phyloP scores from a whole-genome alignment of 2,329 filamentous ascomycete species.

The Cordyceps tenuipes region DNA sequence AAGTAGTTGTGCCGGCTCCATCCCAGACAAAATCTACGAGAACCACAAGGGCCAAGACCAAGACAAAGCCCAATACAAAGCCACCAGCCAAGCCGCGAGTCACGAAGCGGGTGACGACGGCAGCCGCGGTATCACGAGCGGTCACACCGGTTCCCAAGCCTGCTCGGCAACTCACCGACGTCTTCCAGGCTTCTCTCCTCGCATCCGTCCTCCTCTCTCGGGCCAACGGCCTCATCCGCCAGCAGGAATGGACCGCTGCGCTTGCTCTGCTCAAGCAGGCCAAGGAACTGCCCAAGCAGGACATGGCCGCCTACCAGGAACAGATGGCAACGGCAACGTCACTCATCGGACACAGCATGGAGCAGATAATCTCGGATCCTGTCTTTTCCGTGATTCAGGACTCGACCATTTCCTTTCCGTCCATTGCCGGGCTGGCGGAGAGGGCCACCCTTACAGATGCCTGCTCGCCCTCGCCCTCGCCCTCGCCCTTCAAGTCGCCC shows the following conservation, averaged over 20 bases:
- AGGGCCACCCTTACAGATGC: constrained; percentile 30
- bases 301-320: constrained; percentile 35
- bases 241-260: constrained; percentile 51
- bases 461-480: too few relatives aligned
- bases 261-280: constrained; percentile 45
- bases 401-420: constrained; percentile 81
- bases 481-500: constrained; percentile 30
- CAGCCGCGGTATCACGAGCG: constrained; percentile 16
- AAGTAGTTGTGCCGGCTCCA: constrained; percentile 14
- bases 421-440: constrained; percentile 43
- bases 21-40: constrained; percentile 5
- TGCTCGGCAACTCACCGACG: constrained; percentile 21
- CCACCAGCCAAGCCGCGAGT: constrained; percentile 7
- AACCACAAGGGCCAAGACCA: constrained; percentile 12
- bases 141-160: constrained; percentile 17
- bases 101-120: constrained; percentile 7
- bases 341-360: constrained; percentile 58
- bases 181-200: constrained; percentile 29
- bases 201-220: constrained; percentile 28
- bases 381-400: constrained; percentile 87
- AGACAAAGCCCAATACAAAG: too few relatives aligned
- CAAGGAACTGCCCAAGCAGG: constrained; percentile 33
- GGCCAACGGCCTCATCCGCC: constrained; percentile 37
- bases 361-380: constrained; percentile 68
- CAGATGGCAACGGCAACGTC: constrained; percentile 60